Percentiles rank a stretch among this genome's conserved stretches.
phyloP scores from a whole-genome alignment of 2,329 filamentous ascomycete genomes.

The Aspergillus luchuensis region DNA sequence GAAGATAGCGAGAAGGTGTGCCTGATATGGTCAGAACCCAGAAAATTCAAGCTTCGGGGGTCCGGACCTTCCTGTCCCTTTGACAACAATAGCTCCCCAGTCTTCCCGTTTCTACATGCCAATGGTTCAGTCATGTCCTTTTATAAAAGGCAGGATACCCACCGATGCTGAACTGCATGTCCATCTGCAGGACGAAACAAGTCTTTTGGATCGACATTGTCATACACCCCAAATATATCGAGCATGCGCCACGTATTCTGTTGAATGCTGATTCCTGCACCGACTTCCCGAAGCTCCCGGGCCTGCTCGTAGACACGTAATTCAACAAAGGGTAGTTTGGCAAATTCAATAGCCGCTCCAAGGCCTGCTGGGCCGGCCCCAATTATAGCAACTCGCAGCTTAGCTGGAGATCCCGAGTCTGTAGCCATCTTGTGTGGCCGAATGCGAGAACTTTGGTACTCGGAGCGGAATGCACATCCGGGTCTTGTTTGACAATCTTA shows the following conservation, averaged over 20 bases:
- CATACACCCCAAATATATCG: constrained; percentile 12
- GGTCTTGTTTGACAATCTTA: background rate
- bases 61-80: constrained; percentile 9
- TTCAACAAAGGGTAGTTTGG: constrained; percentile 12
- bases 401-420: background rate
- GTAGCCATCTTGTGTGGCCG: background rate
- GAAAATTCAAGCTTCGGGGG: too few species aligned
- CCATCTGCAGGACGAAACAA: constrained; percentile 16
- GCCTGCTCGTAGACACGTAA: constrained; percentile 18
- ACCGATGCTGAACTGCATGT: constrained; percentile 17
- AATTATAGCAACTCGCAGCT: constrained; percentile 16
- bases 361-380: constrained; percentile 20
- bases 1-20: constrained; percentile 11
- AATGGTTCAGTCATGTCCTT: background rate
- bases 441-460: background rate
- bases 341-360: constrained; percentile 17
- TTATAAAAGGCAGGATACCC: background rate
- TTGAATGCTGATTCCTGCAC: constrained; percentile 16
- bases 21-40: background rate
- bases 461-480: too few species aligned
- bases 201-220: constrained; percentile 11
- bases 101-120: constrained; percentile 12
- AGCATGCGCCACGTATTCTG: constrained; percentile 20
- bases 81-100: constrained; percentile 12
- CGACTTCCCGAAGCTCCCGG: constrained; percentile 12